Evolutionary conservation across 176 grass and related monocot genomes (phyloP), one percentile per base, ranked within the genome.

Genomic region (Musa troglodytarum): DNA sequence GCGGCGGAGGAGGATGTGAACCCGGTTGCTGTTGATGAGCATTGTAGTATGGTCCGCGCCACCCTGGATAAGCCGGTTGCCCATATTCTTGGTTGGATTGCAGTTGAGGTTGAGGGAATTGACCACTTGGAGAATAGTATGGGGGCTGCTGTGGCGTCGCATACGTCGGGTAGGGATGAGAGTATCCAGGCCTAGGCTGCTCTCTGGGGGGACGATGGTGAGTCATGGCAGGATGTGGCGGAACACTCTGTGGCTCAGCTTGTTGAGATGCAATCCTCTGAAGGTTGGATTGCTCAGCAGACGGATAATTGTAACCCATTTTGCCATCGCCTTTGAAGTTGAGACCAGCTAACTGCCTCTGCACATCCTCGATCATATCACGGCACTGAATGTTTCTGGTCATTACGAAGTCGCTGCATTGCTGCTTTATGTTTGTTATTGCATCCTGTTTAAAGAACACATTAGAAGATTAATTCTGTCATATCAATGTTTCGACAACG

Each of bases 351-450:
- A 99, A 74, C 81, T 94, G 87, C 65, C 81, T 88, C 81, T 99
- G 91, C 26, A 99, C 91, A 16, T 99, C 95, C 68, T 99, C 91
- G 1, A 92, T 99, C 95, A 94, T 99, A 81, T 99, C 95, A 25
- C 86, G 95, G 74, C 95, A 94, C 62, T 99, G 95, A 74, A 99
- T 99, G 78, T 89, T 93, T 54, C 95, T 81, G 24, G 95, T 99
- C 88, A 94, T 91, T 65, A 89, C 83, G 26, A 92, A 99, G 76
- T 99, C 95, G 80, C 88, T 83, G 82, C 91, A 92, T 58, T 99
- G 95, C 81, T 99, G 88, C 80, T 94, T 93, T 86, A 94, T 82
- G 71, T 71, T 92, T 76, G 79, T 83, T 86, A 94, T 94, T 82
- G 95, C 95, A 43, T 94, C 95, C 95, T 99, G 84, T 81, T 81